Conservation (phyloP, 2,329 filamentous ascomycete species). For the Ophiostoma sp. region DNA sequence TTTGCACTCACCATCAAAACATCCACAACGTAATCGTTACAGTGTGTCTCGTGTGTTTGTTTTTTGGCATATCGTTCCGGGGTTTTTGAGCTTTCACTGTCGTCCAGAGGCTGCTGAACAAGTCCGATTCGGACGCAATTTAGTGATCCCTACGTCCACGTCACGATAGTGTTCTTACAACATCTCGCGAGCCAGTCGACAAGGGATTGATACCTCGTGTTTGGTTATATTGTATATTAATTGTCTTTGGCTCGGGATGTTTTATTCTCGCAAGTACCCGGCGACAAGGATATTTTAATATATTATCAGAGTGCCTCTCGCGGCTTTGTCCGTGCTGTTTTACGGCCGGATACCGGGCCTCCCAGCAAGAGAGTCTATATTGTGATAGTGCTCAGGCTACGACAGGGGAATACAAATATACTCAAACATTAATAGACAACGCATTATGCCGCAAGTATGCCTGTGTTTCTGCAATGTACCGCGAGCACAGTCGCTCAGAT, state of each 20-base stretch:
- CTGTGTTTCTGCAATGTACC: background rate
- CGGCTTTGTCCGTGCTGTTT: background rate
- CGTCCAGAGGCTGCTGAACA: slow-evolving; percentile 8
- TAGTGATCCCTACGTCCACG: background rate
- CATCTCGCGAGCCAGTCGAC: background rate
- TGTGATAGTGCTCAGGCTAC: background rate
- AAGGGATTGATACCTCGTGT: background rate
- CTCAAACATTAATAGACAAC: background rate
- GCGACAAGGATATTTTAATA: background rate
- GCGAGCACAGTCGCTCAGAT: background rate
- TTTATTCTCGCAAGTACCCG: slow-evolving; percentile 6
- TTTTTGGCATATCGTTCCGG: too few species aligned
- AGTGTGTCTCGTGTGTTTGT: too few species aligned
- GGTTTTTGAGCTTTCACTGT: background rate
- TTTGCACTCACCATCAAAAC: background rate
- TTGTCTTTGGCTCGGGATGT: background rate
- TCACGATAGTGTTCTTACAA: background rate
- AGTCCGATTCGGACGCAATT: slow-evolving; percentile 4
- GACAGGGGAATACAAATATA: background rate
- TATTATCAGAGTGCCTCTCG: background rate
- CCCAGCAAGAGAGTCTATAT: background rate
- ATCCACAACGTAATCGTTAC: too few species aligned
- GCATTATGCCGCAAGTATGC: background rate
- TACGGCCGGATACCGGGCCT: slow-evolving; percentile 1
- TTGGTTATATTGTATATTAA: background rate